These are phyloP conservation scores for Arxiozyma bovina DNA, from an alignment of 1,139 yeast genomes.

Conservation along the genomic window DNA sequence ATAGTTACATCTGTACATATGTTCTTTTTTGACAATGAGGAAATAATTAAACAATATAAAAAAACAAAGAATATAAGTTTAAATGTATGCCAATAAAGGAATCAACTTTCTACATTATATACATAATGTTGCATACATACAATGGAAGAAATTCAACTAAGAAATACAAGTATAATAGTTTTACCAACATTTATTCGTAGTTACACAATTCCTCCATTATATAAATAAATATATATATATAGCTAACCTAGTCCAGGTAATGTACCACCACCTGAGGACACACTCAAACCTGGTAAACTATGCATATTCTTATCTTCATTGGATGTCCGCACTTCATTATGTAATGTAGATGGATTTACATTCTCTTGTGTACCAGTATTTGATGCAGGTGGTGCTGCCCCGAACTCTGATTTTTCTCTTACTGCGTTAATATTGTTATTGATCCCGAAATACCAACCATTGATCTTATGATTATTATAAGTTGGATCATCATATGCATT, in stretches of 20 bases:
- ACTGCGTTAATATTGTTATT: constrained; percentile 57
- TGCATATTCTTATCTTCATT: not conserved
- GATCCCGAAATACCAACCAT: constrained; percentile 66
- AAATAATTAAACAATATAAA: too few species aligned
- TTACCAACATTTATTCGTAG: not conserved
- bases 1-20: too few species aligned
- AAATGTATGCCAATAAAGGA: too few species aligned
- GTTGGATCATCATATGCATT: constrained; percentile 75
- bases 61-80: too few species aligned
- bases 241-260: constrained; percentile 3
- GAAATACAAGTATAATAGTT: not conserved
- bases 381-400: constrained; percentile 28
- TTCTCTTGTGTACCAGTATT: not conserved
- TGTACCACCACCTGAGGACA: not conserved
- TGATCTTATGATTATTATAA: constrained; percentile 60
- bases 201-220: not conserved
- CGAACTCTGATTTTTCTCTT: constrained; percentile 29
- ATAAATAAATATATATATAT: not conserved
- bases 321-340: not conserved
- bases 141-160: too few species aligned
- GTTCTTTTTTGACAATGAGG: too few species aligned
- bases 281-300: not conserved
- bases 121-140: too few species aligned
- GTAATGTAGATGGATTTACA: not conserved
- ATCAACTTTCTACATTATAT: too few species aligned